phyloP scores from a whole-genome alignment of 78 protist species.

The Cavenderia fasciculata region DNA sequence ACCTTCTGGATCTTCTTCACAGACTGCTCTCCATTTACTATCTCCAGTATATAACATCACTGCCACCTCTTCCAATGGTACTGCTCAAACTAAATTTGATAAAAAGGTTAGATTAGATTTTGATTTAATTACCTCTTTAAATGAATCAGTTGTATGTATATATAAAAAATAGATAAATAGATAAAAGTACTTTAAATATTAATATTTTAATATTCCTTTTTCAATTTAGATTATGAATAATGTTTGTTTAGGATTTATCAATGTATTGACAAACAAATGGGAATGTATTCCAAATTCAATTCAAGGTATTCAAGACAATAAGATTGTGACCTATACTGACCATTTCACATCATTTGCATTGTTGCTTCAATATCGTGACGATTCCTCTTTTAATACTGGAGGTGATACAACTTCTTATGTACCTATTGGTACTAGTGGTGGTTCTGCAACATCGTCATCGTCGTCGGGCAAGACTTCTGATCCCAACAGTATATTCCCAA shows the following conservation, averaged over 20 bases:
- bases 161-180: background rate
- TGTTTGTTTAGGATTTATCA: conserved; percentile 23
- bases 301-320: background rate
- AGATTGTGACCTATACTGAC: conserved; percentile 5
- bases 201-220: background rate
- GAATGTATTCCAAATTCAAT: conserved; percentile 2
- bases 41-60: conserved; percentile 58
- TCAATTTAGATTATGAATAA: background rate
- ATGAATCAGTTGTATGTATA: conserved; percentile 13
- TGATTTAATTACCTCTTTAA: background rate
- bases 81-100: background rate
- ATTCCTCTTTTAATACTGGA: too few species aligned
- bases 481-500: background rate
- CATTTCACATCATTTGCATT: conserved; percentile 75
- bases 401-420: too few species aligned
- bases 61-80: background rate
- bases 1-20: background rate
- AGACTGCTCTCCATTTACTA: background rate
- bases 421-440: too few species aligned
- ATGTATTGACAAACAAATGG: conserved; percentile 19
- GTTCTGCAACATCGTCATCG: too few species aligned
- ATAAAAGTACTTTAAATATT: background rate
- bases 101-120: conserved; percentile 25
- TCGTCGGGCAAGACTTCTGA: too few species aligned
- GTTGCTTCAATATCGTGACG: too few species aligned